Evolutionary conservation across 441 rosid species (phyloP), one percentile per base, ranked within the genome.

Genomic region (Omphalea diandra): DNA sequence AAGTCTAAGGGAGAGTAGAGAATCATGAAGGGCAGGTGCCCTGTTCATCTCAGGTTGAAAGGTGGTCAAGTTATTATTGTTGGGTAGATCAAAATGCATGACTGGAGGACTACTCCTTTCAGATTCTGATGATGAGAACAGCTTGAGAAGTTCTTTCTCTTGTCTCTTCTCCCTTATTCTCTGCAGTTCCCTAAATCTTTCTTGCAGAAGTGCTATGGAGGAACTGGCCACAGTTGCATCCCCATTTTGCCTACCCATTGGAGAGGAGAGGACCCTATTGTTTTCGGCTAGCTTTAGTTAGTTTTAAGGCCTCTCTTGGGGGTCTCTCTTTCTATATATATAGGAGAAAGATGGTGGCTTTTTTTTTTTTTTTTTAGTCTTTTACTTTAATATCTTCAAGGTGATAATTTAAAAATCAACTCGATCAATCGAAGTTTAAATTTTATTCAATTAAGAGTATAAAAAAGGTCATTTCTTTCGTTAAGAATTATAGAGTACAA

Each of bases 181-280:
- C 76, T 89, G 84, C 22, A 89, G 79, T 72, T 85, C 78, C 20
- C 81, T 82, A 63, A 89, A 89, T 71, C 94, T 83, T 70, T 87
- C 87, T 75, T 84, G 94, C 43, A 87, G 77, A 40, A 89, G 86
- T 41, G 92, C 95, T 29, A 89, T 86, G 38, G 95, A 89, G 68
- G 95, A 85, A 67, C 38, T 79, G 53, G 71, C 84, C 76, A 75
- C 20, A 14, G 79, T 72, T 24, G 82, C 72, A 62, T 86, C 86
- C 35, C 78, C 67, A 63, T 73, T 75, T 70, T 82, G 78, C 78
- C 84, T 84, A 20, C 86, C 83, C 91, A 85, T 85, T 31, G 24
- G 31, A n/a, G 66, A n/a, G n/a, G n/a, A 67, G 57, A 17, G 24
- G 33, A 50, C 22, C 50, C 49, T 43, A 2, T 1, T 55, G n/a